Conservation (phyloP, 768 basidiomycete species). For the Hypholoma sublateritium region DNA sequence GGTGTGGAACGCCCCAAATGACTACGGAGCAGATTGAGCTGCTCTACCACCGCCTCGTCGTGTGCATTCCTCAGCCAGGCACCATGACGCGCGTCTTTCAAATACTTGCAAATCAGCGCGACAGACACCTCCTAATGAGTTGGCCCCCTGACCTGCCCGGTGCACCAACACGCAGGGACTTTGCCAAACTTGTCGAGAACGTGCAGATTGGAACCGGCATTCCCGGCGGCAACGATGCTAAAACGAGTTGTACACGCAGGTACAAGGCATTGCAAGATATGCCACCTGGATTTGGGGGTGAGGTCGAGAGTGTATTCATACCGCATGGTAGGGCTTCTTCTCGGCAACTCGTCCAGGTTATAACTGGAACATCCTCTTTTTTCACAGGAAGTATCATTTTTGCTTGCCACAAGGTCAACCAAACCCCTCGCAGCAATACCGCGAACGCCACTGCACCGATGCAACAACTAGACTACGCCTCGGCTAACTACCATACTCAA, state of each 20-base stretch:
- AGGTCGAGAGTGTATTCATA: slow-evolving; percentile 87
- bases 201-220: slow-evolving; percentile 58
- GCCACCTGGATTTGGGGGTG: slow-evolving; percentile 52
- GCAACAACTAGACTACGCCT: slow-evolving; percentile 46
- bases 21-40: slow-evolving; percentile 53
- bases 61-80: slow-evolving; percentile 50
- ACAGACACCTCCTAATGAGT: slow-evolving; percentile 60
- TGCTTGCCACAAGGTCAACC: slow-evolving; percentile 67
- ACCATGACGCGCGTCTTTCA: slow-evolving; percentile 72
- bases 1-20: slow-evolving; percentile 82
- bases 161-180: slow-evolving; percentile 43
- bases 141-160: slow-evolving; percentile 73
- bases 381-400: slow-evolving; percentile 65
- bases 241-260: slow-evolving; percentile 84
- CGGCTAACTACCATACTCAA: slow-evolving; percentile 32
- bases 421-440: slow-evolving; percentile 38
- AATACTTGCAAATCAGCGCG: slow-evolving; percentile 63
- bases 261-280: slow-evolving; percentile 74
- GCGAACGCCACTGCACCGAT: slow-evolving; percentile 39
- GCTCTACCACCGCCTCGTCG: slow-evolving; percentile 58
- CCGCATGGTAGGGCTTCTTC: slow-evolving; percentile 67
- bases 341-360: slow-evolving; percentile 22
- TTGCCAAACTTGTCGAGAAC: slow-evolving; percentile 63
- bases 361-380: slow-evolving; percentile 29
- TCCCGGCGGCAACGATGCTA: slow-evolving; percentile 62